Percentiles rank a stretch among this genome's conserved stretches.
These are phyloP conservation scores for Coprinopsis cinerea DNA, from an alignment of 768 basidiomycete genomes.

Conservation along the genomic window DNA sequence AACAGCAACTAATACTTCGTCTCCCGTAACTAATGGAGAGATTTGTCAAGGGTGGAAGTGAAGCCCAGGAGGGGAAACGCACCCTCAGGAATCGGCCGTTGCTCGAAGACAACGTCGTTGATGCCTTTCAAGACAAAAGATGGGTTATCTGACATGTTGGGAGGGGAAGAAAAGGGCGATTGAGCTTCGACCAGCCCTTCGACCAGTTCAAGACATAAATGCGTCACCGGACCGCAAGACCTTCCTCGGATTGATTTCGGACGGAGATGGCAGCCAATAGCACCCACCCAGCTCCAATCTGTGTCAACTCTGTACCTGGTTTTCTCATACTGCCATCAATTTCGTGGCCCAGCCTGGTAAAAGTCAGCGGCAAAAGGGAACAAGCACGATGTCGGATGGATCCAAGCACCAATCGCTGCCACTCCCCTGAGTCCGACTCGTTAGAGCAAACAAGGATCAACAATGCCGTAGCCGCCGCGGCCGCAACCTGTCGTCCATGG, in stretches of 20 bases:
- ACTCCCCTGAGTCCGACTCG: too few species aligned
- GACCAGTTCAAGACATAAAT: constrained; percentile 6
- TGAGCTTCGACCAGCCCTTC: neutral
- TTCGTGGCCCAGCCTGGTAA: too few species aligned
- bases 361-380: too few species aligned
- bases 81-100: constrained; percentile 73
- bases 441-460: too few species aligned
- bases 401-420: too few species aligned
- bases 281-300: neutral
- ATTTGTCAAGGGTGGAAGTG: neutral
- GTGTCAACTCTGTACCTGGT: too few species aligned
- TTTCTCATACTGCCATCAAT: too few species aligned
- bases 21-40: constrained; percentile 45
- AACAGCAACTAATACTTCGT: constrained; percentile 83
- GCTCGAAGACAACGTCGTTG: constrained; percentile 64
- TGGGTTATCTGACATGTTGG: constrained; percentile 62
- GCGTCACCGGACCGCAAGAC: constrained; percentile 11
- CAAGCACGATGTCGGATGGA: too few species aligned
- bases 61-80: constrained; percentile 14
- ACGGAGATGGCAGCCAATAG: neutral
- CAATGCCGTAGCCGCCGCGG: too few species aligned
- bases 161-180: constrained; percentile 12
- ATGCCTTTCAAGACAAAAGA: constrained; percentile 74
- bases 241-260: constrained; percentile 12
- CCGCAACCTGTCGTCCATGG: too few species aligned